Evolutionary conservation across 805 yeast genomes (phyloP), one percentile per base, ranked within the genome.

Genomic region (Pichia manshurica): DNA sequence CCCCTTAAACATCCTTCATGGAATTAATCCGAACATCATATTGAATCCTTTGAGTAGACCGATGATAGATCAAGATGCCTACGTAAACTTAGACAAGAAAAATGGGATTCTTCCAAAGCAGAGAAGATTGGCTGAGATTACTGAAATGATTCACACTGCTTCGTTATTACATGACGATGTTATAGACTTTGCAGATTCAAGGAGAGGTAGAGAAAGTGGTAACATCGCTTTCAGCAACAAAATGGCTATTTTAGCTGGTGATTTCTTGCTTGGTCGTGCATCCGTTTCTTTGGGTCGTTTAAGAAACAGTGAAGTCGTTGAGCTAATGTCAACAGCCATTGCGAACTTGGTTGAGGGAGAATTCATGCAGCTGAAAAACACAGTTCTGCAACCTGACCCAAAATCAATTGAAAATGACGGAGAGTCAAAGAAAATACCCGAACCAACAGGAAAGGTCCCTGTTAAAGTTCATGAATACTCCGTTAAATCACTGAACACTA

Each of bases 311-410:
- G 98, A 93, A 70, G 99, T 93, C 40, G 90, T 89, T 49, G 99
- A 93, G 69, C 74, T 93, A 52, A 79, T 93, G 71, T 89, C 97
- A 3, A 91, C 96, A 13, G 85, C 96, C 29, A 93, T 93, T 62
- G 99, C 98, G 12, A 93, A 93, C 63, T 74, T 93, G 51, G 98
- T 93, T 1, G 99, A 93, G 69, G 99, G 99, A 44, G 99, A 93
- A 69, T 91, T 93, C 64, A 93, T 93, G 98, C 99, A 93, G 69
- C 77, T 93, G 71, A 90, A 91, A 58, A 93, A 93, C 67, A 88
- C 96, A 0, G 93, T 90, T 7, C 69, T 84, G 37, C 77, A 72
- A 50, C 79, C 78, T 31, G 61, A 73, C 44, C 61, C 70, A 29
- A 63, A 66, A 39, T 65, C 72, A 19, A 69, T 73, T 49, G 62